phyloP scores from a whole-genome alignment of 352 stramenopile genomes.

The Globisporangium solare region DNA sequence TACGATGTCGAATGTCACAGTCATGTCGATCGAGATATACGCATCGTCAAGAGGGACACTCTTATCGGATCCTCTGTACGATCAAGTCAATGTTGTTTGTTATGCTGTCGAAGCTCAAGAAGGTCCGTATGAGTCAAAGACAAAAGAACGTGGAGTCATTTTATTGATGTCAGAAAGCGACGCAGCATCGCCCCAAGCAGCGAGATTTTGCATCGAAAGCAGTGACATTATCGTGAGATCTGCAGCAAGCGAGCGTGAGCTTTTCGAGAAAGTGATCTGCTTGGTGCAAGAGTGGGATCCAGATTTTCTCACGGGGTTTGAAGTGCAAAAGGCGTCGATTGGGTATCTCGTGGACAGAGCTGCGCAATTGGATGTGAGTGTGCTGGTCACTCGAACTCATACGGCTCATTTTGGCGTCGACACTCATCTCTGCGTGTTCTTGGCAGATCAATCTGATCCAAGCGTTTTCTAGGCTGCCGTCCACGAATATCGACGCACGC shows the following conservation, averaged over 20 bases:
- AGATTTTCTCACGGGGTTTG: slow-evolving; percentile 88
- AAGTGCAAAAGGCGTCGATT: slow-evolving; percentile 77
- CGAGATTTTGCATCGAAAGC: slow-evolving; percentile 35
- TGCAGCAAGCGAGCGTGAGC: slow-evolving; percentile 41
- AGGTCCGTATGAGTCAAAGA: slow-evolving; percentile 42
- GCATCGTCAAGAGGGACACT: slow-evolving; percentile 47
- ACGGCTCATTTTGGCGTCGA: neutral
- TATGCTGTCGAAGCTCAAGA: slow-evolving; percentile 76
- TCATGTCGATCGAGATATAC: slow-evolving; percentile 78
- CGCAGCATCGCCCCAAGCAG: slow-evolving; percentile 10
- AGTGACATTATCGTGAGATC: slow-evolving; percentile 26
- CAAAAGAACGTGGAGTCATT: slow-evolving; percentile 47
- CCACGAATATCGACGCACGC: slow-evolving; percentile 41
- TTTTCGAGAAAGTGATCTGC: slow-evolving; percentile 47
- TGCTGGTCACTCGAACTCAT: neutral
- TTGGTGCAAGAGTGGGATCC: slow-evolving; percentile 76
- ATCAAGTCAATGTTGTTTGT: slow-evolving; percentile 59
- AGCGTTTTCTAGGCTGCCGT: slow-evolving; percentile 56
- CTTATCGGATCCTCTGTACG: slow-evolving; percentile 63
- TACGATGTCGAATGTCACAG: slow-evolving; percentile 64
- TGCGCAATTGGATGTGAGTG: slow-evolving; percentile 46
- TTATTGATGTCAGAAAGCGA: slow-evolving; percentile 21
- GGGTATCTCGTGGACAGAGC: slow-evolving; percentile 77
- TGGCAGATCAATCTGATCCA: slow-evolving; percentile 68
- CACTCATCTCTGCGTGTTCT: no score